phyloP scores from a whole-genome alignment of 2,329 filamentous ascomycete species.

The Ascochyta clinopodiicola region DNA sequence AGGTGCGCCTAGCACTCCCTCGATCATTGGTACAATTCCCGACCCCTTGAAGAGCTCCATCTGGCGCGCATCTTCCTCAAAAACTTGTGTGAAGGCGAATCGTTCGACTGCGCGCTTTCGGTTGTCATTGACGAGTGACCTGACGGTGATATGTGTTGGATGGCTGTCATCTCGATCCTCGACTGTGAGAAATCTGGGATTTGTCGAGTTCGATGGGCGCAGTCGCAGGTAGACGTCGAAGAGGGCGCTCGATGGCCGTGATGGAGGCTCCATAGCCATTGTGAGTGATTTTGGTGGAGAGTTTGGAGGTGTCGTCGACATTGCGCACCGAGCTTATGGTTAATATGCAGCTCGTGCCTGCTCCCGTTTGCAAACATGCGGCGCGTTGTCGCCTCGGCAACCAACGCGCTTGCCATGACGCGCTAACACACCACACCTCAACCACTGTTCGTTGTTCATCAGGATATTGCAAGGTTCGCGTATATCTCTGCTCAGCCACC shows the following conservation, averaged over 20 bases:
- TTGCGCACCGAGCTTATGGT: slow-evolving; percentile 3
- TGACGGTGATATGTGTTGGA: slow-evolving; percentile 60
- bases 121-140: slow-evolving; percentile 76
- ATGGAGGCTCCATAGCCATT: slow-evolving; percentile 47
- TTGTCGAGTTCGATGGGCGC: slow-evolving; percentile 53
- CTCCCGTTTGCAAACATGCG: slow-evolving; percentile 14
- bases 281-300: slow-evolving; percentile 12
- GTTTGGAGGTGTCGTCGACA: slow-evolving; percentile 16
- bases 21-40: slow-evolving; percentile 75
- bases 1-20: slow-evolving; percentile 77
- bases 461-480: not conserved
- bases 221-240: slow-evolving; percentile 93
- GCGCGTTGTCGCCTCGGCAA: slow-evolving; percentile 3
- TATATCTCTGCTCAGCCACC: not conserved
- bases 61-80: slow-evolving; percentile 84
- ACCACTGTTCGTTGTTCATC: not conserved
- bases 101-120: slow-evolving; percentile 88
- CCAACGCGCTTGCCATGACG: slow-evolving; percentile 3
- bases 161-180: slow-evolving; percentile 58
- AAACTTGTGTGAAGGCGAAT: slow-evolving; percentile 93
- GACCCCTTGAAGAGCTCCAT: slow-evolving; percentile 85
- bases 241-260: slow-evolving; percentile 59
- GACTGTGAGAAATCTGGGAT: slow-evolving; percentile 75
- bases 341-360: slow-evolving; percentile 17
- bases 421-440: not conserved